Evolutionary conservation across 257 asterid genomes (phyloP).

Genomic region (Osmanthus fragrans): DNA sequence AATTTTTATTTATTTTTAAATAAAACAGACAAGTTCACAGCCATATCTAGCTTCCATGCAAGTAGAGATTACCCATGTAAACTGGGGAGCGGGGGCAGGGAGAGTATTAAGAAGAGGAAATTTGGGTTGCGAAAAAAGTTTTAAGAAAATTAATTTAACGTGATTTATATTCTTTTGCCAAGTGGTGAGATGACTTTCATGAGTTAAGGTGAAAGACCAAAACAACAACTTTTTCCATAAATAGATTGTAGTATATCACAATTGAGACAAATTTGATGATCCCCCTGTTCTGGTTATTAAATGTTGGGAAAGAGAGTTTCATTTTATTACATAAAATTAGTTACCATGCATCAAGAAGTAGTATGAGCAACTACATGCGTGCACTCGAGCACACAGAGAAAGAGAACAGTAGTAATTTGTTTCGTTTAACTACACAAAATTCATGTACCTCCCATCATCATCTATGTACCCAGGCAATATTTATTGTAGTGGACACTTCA

Average conservation of each 20-base stretch:
- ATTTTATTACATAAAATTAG: too few species aligned
- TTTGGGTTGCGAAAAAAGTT: slow-evolving; percentile 3
- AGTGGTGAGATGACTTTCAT: slow-evolving; percentile 2
- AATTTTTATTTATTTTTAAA: not conserved
- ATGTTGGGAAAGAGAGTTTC: too few species aligned
- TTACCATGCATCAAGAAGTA: too few species aligned
- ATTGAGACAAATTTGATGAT: too few species aligned
- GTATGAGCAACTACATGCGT: too few species aligned
- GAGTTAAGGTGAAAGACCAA: not conserved
- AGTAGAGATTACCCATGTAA: slow-evolving; percentile 6
- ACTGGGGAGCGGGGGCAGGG: not conserved
- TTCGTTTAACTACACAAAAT: too few species aligned
- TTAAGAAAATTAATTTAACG: not conserved
- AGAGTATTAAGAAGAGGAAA: not conserved
- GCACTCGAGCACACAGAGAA: too few species aligned
- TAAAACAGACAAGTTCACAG: slow-evolving; percentile 9
- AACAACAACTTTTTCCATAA: not conserved
- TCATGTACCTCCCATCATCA: too few species aligned
- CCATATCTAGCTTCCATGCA: slow-evolving; percentile 11
- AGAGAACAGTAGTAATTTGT: too few species aligned
- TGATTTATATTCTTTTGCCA: slow-evolving; percentile 1
- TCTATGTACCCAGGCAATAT: too few species aligned
- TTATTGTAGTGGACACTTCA: too few species aligned
- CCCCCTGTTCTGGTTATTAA: too few species aligned
- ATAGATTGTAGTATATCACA: not conserved